phyloP scores from a whole-genome alignment of 371 early-diverging fungal species.

The Zopfochytrium polystomum region DNA sequence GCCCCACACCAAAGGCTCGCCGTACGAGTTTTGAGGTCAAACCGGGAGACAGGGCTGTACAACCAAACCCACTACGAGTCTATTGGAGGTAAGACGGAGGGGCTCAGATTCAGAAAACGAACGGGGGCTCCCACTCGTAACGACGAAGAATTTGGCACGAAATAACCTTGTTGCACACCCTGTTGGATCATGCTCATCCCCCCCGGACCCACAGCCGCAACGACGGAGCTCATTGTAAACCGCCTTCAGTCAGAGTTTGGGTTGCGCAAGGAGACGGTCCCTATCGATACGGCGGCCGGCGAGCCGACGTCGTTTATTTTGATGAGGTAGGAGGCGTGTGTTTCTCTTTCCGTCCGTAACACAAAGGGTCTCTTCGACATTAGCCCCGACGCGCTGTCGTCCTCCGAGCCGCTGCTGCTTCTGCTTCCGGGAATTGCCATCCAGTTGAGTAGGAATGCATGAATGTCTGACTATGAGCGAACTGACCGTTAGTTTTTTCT shows the following conservation, averaged over 20 bases:
- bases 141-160: neutral
- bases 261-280: constrained; percentile 9
- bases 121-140: neutral
- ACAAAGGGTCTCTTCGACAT: neutral
- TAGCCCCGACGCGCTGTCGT: constrained; percentile 26
- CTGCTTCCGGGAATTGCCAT: constrained; percentile 28
- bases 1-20: constrained; percentile 16
- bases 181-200: neutral
- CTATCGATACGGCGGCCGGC: constrained; percentile 20
- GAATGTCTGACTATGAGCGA: no score
- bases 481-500: no score
- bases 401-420: constrained; percentile 21
- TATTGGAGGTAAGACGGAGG: constrained; percentile 21
- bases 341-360: neutral
- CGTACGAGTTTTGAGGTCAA: constrained; percentile 27
- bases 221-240: constrained; percentile 18
- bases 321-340: constrained; percentile 14
- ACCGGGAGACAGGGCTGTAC: constrained; percentile 2
- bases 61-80: constrained; percentile 33
- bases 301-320: constrained; percentile 20
- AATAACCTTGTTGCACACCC: neutral
- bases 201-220: constrained; percentile 8
- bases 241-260: constrained; percentile 14
- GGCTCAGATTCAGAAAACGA: neutral
- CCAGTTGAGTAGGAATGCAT: no score